Evolutionary conservation across 1,284 basidiomycete species (phyloP).

Genomic region (Austroboletus novae-zelandiae): DNA sequence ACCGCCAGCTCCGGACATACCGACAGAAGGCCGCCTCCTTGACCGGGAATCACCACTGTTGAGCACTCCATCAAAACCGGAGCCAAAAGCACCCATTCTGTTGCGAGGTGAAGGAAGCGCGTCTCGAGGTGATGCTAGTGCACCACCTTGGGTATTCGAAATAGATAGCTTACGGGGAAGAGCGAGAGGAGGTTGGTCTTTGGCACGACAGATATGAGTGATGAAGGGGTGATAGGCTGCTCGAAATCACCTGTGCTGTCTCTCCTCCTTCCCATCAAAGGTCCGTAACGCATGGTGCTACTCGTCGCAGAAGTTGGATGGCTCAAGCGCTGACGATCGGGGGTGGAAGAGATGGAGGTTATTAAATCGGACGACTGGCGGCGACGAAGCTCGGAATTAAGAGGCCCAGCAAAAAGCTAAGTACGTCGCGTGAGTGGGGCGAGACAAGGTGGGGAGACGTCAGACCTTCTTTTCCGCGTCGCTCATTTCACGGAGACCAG

Average conservation of each 20-base stretch:
- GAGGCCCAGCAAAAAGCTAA: constrained; percentile 68
- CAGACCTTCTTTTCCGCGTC: constrained; percentile 88
- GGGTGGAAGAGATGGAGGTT: constrained; percentile 51
- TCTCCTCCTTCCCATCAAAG: constrained; percentile 56
- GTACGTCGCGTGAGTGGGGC: constrained; percentile 29
- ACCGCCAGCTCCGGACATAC: constrained; percentile 41
- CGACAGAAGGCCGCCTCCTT: constrained; percentile 56
- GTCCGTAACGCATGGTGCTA: constrained; percentile 64
- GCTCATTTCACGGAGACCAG: constrained; percentile 72
- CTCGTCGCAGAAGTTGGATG: constrained; percentile 46
- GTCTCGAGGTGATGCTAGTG: constrained; percentile 56
- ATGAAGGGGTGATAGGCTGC: neutral
- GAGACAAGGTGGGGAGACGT: constrained; percentile 6
- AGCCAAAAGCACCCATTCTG: constrained; percentile 49
- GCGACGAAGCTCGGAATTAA: constrained; percentile 79
- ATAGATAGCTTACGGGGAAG: constrained; percentile 70
- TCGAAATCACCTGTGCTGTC: constrained; percentile 58
- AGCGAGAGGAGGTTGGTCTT: constrained; percentile 47
- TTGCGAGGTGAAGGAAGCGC: constrained; percentile 64
- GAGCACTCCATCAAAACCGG: constrained; percentile 71
- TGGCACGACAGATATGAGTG: constrained; percentile 12
- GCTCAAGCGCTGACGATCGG: constrained; percentile 57
- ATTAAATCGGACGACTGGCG: constrained; percentile 74
- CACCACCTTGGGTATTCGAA: constrained; percentile 53
- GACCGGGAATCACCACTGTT: constrained; percentile 67